These are phyloP conservation scores for Globisporangium parvum DNA, from an alignment of 352 stramenopile genomes.

Conservation along the genomic window DNA sequence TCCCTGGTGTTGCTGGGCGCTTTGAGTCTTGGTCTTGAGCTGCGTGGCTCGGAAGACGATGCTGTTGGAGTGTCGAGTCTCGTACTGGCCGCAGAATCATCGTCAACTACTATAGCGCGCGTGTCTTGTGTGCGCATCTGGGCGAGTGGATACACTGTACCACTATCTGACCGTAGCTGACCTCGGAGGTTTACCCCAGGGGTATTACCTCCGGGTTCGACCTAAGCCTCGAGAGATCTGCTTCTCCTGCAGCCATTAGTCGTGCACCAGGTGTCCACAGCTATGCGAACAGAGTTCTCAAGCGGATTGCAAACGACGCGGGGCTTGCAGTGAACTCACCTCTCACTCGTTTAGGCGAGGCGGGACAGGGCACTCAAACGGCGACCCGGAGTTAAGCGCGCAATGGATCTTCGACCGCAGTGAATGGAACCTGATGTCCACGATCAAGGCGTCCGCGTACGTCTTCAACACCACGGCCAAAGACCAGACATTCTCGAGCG, in stretches of 20 bases:
- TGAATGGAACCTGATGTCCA: constrained; percentile 22
- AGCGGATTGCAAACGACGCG: neutral
- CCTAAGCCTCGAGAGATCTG: neutral
- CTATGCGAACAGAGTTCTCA: constrained; percentile 3
- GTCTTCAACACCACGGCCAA: constrained; percentile 4
- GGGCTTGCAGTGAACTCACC: constrained; percentile 7
- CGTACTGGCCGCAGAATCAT: too few relatives aligned
- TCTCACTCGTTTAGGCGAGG: constrained; percentile 26
- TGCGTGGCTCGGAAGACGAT: too few relatives aligned
- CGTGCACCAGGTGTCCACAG: neutral
- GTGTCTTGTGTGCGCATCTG: too few relatives aligned
- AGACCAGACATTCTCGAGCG: neutral
- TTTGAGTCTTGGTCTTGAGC: too few relatives aligned
- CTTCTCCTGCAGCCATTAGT: neutral
- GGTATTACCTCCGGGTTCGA: too few relatives aligned
- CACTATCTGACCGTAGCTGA: too few relatives aligned
- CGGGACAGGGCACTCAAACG: constrained; percentile 19
- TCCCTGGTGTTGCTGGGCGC: too few relatives aligned
- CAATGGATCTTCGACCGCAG: constrained; percentile 30
- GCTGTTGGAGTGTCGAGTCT: too few relatives aligned
- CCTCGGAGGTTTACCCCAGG: too few relatives aligned
- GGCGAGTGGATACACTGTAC: too few relatives aligned
- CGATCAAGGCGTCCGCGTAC: constrained; percentile 20
- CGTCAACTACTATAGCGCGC: too few relatives aligned
- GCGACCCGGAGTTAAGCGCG: constrained; percentile 3